Conservation (phyloP, 1,284 basidiomycete genomes). For the Microstroma glucosiphilum region DNA sequence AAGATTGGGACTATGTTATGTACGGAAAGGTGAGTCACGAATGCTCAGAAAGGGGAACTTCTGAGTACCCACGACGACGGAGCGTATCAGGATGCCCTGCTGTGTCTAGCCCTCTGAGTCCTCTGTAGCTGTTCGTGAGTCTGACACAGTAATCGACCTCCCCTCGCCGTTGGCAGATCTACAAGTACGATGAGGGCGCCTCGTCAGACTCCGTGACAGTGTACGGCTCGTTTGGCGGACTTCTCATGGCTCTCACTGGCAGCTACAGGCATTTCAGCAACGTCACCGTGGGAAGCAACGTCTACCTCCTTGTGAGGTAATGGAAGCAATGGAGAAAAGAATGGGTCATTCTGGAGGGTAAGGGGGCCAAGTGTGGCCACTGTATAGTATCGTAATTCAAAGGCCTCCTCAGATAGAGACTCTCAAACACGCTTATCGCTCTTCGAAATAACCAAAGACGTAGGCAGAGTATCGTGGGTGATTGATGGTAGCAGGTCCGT, state of each 20-base stretch:
- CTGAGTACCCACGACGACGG: neutral
- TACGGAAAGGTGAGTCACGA: slow-evolving; percentile 74
- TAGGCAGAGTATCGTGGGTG: too few species aligned
- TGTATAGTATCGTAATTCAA: too few species aligned
- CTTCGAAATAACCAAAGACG: too few species aligned
- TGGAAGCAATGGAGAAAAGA: neutral
- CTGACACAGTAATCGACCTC: neutral
- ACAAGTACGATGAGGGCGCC: slow-evolving; percentile 82
- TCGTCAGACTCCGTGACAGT: slow-evolving; percentile 78
- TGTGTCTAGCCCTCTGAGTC: too few species aligned
- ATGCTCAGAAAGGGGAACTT: neutral
- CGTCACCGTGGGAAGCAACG: slow-evolving; percentile 84
- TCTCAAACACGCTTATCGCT: too few species aligned
- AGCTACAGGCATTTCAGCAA: slow-evolving; percentile 86
- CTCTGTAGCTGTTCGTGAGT: too few species aligned
- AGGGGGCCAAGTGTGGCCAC: too few species aligned
- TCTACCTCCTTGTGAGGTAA: slow-evolving; percentile 76
- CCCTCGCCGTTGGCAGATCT: slow-evolving; percentile 61
- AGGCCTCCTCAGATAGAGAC: too few species aligned
- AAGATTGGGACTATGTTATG: slow-evolving; percentile 99
- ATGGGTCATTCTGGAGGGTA: too few species aligned
- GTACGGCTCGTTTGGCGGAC: slow-evolving; percentile 92
- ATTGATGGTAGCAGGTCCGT: too few species aligned
- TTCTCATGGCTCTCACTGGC: slow-evolving; percentile 88
- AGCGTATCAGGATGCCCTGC: neutral